Base-by-base conservation (phyloP, 805 yeast genomes). In the Brettanomyces nanus region DNA sequence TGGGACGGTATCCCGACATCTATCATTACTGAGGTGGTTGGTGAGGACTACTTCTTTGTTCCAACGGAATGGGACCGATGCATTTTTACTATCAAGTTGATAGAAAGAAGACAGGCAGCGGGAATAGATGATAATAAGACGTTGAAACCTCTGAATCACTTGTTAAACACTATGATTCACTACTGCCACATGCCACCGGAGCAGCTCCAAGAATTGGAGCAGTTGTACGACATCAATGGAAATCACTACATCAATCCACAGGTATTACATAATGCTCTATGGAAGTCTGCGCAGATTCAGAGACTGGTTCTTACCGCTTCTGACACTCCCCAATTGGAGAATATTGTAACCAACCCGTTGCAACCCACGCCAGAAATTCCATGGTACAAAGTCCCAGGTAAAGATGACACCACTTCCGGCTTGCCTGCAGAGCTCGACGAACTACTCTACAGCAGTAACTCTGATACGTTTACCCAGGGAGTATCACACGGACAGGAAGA, bases 51-150 rank as follows among this genome's bases (percentile, higher is more conserved):
- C 17, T 73, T 74, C 44, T 74, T 69, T 49, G 71, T 71, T 4
- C 73, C 74, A 2, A 62, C 65, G 2, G 80, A 74, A 48, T 72
- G 75, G 75, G 77, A 72, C 31, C 57, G 80, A 37, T 69, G 74
- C 31, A 42, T 68, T 21, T 73, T 74, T 43, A 58, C 68, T 3
- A 63, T 69, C 27, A 62, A 56, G 31, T 46, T 71, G 33, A 57
- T 69, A 29, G 68, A 66, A 42, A 51, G 69, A 49, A 45, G 69
- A 23, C 40, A 46, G 6, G 4, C 33, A 0, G 11, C 35, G 9
- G 37, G 38, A 3, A 19, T 19, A 15, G 39, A 32, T 5, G 36
- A 21, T 22, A 31, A 14, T 4, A 49, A 44, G 10, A 45, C 48
- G 7, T 47, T 50, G 13, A 6, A 34, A 7, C 45, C 52, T 5